These are phyloP conservation scores for Canariomyces notabilis DNA, from an alignment of 2,329 filamentous ascomycete genomes.

Conservation along the genomic window DNA sequence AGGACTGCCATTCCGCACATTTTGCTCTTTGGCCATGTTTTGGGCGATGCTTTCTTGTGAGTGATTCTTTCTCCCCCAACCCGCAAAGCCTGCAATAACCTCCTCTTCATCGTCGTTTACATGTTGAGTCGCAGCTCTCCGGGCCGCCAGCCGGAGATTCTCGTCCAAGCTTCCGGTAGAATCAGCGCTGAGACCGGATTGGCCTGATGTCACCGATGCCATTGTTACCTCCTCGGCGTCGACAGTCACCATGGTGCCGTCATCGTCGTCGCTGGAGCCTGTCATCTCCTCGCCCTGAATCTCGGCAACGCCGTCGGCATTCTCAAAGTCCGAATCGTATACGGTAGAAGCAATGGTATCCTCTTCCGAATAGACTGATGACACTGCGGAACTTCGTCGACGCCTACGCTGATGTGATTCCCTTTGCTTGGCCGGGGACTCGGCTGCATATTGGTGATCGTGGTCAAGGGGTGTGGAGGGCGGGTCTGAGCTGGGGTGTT, in stretches of 20 bases:
- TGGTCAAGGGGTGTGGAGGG: conserved; percentile 60
- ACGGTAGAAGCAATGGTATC: conserved; percentile 71
- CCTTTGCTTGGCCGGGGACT: conserved; percentile 61
- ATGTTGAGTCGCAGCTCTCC: conserved; percentile 67
- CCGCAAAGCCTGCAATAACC: conserved; percentile 66
- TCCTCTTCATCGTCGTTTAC: conserved; percentile 66
- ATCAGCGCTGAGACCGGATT: conserved; percentile 52
- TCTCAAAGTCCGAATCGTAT: conserved; percentile 63
- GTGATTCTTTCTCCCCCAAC: conserved; percentile 60
- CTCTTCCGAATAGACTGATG: conserved; percentile 58
- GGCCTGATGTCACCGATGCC: conserved; percentile 59
- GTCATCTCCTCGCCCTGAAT: conserved; percentile 48
- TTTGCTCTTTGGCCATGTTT: neutral
- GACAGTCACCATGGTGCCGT: conserved; percentile 75
- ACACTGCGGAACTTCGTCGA: conserved; percentile 62
- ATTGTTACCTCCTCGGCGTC: conserved; percentile 73
- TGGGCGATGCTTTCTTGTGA: conserved; percentile 11
- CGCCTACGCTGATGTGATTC: conserved; percentile 58
- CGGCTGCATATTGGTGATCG: conserved; percentile 50
- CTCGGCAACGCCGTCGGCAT: conserved; percentile 50
- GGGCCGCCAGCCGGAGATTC: conserved; percentile 68
- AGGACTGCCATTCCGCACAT: conserved; percentile 10
- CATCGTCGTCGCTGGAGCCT: conserved; percentile 50
- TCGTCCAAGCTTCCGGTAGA: conserved; percentile 73
- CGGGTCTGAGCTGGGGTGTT: conserved; percentile 39